A percentile compares a stretch with the other conserved stretches of the same genome.
These are phyloP conservation scores for Alternaria postmessia DNA, from an alignment of 2,329 filamentous ascomycete species.

Conservation along the genomic window DNA sequence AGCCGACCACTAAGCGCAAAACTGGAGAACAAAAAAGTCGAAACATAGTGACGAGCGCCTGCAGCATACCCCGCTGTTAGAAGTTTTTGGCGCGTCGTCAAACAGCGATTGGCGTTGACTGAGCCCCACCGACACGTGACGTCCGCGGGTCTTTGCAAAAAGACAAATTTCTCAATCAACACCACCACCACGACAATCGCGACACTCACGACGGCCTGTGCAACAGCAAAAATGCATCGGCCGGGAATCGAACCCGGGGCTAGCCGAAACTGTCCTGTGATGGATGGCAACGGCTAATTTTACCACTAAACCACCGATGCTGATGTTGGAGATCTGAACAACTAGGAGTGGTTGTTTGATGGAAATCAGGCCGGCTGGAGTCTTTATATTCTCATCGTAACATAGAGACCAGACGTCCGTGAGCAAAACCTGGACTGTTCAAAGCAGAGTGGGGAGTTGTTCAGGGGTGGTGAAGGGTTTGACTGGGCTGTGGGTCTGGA, in stretches of 20 bases:
- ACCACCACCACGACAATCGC: background rate
- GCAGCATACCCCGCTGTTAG: conserved; percentile 5
- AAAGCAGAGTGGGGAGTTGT: background rate
- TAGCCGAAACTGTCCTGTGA: conserved; percentile 27
- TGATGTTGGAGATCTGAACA: background rate
- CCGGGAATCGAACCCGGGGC: conserved; percentile 40
- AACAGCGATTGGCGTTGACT: background rate
- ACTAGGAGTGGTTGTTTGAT: background rate
- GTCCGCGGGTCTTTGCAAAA: background rate
- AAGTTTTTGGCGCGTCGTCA: background rate
- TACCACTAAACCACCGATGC: conserved; percentile 35
- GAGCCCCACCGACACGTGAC: background rate
- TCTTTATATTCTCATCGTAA: too few relatives aligned
- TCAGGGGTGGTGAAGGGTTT: conserved; percentile 4
- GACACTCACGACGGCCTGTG: background rate
- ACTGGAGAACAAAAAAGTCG: background rate
- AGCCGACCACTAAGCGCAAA: background rate
- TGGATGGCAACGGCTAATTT: conserved; percentile 39
- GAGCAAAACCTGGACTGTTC: background rate
- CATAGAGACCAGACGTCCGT: too few relatives aligned
- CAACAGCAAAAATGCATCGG: conserved; percentile 26
- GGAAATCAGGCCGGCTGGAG: background rate
- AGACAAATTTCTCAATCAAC: background rate
- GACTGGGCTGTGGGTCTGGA: conserved; percentile 4
- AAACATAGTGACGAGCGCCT: background rate